Evolutionary conservation across 1,284 basidiomycete species (phyloP), one percentile per base, ranked within the genome.

Genomic region (Sanghuangporus weigelae): DNA sequence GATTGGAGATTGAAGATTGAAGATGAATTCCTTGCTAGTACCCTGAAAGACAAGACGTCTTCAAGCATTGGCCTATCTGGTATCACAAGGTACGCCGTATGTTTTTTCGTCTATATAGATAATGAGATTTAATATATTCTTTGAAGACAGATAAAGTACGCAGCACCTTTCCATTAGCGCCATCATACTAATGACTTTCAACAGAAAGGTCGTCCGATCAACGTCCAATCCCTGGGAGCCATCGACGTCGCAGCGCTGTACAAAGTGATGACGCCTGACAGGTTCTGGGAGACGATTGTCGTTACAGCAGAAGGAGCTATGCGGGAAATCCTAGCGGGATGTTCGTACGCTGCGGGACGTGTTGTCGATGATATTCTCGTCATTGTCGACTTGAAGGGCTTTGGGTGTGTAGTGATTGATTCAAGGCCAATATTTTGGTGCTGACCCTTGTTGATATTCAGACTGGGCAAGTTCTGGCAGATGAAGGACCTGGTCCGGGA

Each of bases 41-140:
- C 69, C 86, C 86, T 1, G 86, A 85, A 67, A 82, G 87, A 56
- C 78, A 83, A 59, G 78, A 81, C 3, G 82, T 90, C 12, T 89
- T 89, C 68, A 81, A 87, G 59, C 84, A 82, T 65, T 90, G 88
- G 88, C 87, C 87, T 4, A 81, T 90, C 75, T 89, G 76, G 65
- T 89, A 88, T 68, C 88, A 90, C 72, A 89, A 89, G 76, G 87
- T 83, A 59, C 46, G 78, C 57, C 39, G 7, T 19, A 19, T 48
- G 36, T 31, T 31, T 31, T 23, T 36, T 7, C 44, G 10, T 44
- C n/a, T 21, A 56, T 54, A 50, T 44, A 23, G 16, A 26, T 60
- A 3, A 54, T 36, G 31, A 62, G 1, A 35, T 64, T 21, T 39
- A 14, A 35, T 31, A 6, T 42, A 14, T 31, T n/a, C 7, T 23